Evolutionary conservation across 345 rosid species (phyloP).

Genomic region (Gynandropsis gynandra): DNA sequence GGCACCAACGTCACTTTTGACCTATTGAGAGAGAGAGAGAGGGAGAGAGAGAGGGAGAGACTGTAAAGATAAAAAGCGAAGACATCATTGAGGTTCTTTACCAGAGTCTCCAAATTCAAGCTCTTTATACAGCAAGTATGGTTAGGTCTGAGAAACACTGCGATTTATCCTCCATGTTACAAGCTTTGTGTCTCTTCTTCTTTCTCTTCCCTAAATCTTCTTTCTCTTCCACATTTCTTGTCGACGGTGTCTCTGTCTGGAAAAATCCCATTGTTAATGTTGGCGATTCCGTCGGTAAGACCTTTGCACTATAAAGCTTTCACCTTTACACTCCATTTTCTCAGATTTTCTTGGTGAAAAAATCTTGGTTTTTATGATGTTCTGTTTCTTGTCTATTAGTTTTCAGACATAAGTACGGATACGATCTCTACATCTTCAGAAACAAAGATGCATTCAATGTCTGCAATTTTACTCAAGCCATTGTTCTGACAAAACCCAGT

Average conservation of each 20-base stretch:
- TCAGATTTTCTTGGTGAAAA: not conserved
- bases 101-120: constrained; percentile 15
- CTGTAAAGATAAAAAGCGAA: constrained; percentile 31
- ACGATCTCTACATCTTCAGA: constrained; percentile 77
- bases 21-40: constrained; percentile 15
- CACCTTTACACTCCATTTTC: not conserved
- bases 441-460: constrained; percentile 63
- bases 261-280: constrained; percentile 56
- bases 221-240: constrained; percentile 43
- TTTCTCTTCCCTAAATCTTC: constrained; percentile 29
- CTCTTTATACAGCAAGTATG: constrained; percentile 13
- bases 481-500: constrained; percentile 64
- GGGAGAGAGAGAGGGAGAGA: not conserved
- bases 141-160: constrained; percentile 17
- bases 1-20: constrained; percentile 27
- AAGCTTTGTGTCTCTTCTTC: constrained; percentile 26
- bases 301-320: not conserved
- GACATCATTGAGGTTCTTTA: constrained; percentile 29
- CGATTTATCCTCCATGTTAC: constrained; percentile 21
- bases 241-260: constrained; percentile 73
- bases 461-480: constrained; percentile 74
- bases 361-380: not conserved
- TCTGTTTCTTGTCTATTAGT: constrained; percentile 32
- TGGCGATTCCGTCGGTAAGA: constrained; percentile 73
- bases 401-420: constrained; percentile 69